phyloP scores from a whole-genome alignment of 192 early-diverging fungal genomes.

The Coemansia sp. region DNA sequence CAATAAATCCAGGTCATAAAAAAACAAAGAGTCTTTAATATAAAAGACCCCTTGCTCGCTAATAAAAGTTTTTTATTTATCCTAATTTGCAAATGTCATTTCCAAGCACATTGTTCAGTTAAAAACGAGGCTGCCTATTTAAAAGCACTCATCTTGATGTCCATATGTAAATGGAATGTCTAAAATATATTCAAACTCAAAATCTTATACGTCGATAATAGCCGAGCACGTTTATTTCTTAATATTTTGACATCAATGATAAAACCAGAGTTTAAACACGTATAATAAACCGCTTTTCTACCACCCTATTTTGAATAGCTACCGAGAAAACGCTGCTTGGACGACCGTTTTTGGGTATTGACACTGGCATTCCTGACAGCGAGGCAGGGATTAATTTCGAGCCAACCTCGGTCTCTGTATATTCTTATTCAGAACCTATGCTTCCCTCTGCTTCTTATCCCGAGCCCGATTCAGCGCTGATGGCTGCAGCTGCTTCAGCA shows the following conservation, averaged over 20 bases:
- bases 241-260: no score
- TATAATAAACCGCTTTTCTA: neutral
- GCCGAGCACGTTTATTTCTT: no score
- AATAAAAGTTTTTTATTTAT: no score
- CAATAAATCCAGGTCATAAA: no score
- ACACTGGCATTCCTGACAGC: neutral
- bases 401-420: neutral
- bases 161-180: neutral
- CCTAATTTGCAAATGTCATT: no score
- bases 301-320: no score
- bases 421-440: neutral
- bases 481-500: slow-evolving; percentile 1
- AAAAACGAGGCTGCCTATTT: slow-evolving; percentile 2
- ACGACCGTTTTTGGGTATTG: no score
- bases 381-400: neutral
- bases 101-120: neutral
- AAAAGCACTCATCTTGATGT: neutral
- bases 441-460: no score
- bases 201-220: neutral
- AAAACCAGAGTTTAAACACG: neutral
- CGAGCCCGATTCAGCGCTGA: neutral
- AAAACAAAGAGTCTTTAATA: no score
- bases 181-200: neutral
- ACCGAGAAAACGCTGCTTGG: no score
- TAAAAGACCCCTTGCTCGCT: no score